These are phyloP conservation scores for Mortierella sp. DNA, from an alignment of 371 early-diverging fungal species.

Conservation along the genomic window DNA sequence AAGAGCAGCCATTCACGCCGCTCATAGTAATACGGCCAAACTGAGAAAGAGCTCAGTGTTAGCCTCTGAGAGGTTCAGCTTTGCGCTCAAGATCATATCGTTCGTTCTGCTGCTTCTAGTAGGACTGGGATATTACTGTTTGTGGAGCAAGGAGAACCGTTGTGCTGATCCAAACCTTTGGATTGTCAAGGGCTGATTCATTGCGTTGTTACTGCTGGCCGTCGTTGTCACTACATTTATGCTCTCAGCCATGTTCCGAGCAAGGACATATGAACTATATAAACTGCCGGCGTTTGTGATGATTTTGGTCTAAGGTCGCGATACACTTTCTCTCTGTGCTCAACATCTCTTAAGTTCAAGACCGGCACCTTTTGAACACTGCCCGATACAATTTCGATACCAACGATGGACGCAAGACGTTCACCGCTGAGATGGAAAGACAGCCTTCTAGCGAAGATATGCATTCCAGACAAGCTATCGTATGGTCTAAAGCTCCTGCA, in stretches of 20 bases:
- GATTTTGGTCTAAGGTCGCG: too few relatives aligned
- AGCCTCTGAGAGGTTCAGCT: conserved; percentile 13
- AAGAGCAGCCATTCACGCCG: too few relatives aligned
- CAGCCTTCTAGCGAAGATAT: too few relatives aligned
- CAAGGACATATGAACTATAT: conserved; percentile 3
- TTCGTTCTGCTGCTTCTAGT: conserved; percentile 9
- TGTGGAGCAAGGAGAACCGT: conserved; percentile 21
- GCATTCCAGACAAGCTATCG: too few relatives aligned
- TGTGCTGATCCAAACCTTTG: conserved; percentile 16
- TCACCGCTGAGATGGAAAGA: too few relatives aligned
- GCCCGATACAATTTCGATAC: too few relatives aligned
- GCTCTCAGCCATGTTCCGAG: conserved; percentile 17
- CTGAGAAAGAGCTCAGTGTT: conserved; percentile 9
- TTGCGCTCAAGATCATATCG: conserved; percentile 3
- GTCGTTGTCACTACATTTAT: conserved; percentile 4
- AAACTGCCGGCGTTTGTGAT: too few relatives aligned
- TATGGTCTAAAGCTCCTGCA: too few relatives aligned
- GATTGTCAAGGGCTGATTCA: conserved; percentile 30
- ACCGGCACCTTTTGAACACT: too few relatives aligned
- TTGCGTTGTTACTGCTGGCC: conserved; percentile 15
- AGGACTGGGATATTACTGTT: conserved; percentile 18
- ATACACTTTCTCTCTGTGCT: too few relatives aligned
- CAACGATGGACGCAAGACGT: too few relatives aligned
- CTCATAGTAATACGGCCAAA: background rate
- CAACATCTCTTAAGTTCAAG: too few relatives aligned